Base-by-base conservation (phyloP, 768 basidiomycete species). In the Rhizopogon vesiculosus region DNA sequence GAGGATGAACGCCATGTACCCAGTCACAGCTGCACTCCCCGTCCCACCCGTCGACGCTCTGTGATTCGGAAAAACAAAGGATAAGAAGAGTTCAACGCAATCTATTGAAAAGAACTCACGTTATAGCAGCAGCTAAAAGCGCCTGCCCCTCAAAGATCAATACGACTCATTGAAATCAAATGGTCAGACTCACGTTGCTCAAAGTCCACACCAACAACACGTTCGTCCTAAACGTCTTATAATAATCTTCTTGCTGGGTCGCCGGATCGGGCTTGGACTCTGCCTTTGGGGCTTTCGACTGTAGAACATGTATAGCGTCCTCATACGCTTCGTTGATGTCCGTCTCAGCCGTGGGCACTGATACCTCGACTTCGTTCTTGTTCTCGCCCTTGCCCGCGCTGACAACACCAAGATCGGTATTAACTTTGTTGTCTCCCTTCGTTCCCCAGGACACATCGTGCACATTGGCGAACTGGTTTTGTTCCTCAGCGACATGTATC, bases 361-460 rank as follows among this genome's bases (percentile, higher is more conserved):
- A 78, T 8, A 93, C 91, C 56, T 95, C 92, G 9, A 95, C 95
- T 65, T 91, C 87, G 61, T 89, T 89, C 65, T 86, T 85, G 56
- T 86, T 72, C 53, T 72, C 70, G 53, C 59, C 82, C 56, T 80
- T 80, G 38, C 77, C 75, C 1, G 77, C 77, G 48, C 79, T 80
- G 59, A 95, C 89, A 5, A 86, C 86, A 44, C 96, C 97, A 6
- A 98, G 83, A 61, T 95, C 91, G 25, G 87, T 87, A 53, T 77
- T 79, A 43, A 88, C 81, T 65, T 86, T 94, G 76, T 93, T 94
- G 71, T 91, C 92, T 35, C 91, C 96, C 67, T 96, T 98, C 4
- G 92, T 98, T 39, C 94, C 93, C 94, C 94, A 95, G 4, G 91
- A 93, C 9, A 95, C 87, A 56, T 95, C 93, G 70, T 93, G 89